A percentile compares a stretch with the other conserved stretches of the same genome.
Conservation (phyloP, 2,329 filamentous ascomycete species). For the Aureobasidium sp. region DNA sequence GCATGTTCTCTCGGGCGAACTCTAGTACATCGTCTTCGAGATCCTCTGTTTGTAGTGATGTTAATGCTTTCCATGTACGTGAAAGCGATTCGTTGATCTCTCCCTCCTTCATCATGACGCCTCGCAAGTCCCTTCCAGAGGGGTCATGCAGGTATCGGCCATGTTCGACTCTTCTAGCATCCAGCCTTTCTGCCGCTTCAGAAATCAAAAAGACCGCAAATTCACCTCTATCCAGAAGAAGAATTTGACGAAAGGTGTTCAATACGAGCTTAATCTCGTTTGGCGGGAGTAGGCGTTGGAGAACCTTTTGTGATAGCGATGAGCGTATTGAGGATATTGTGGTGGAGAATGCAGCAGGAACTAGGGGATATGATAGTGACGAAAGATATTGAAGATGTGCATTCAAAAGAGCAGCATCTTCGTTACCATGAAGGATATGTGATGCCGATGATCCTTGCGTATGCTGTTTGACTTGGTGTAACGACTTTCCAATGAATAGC, state of each 20-base stretch:
- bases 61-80: slow-evolving; percentile 72
- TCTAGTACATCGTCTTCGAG: slow-evolving; percentile 68
- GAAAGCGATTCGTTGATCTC: slow-evolving; percentile 72
- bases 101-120: slow-evolving; percentile 72
- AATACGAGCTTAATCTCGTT: slow-evolving; percentile 70
- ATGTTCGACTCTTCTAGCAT: slow-evolving; percentile 62
- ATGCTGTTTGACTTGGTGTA: slow-evolving; percentile 61
- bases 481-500: slow-evolving; percentile 80
- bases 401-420: slow-evolving; percentile 55
- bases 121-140: slow-evolving; percentile 48
- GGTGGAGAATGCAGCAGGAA: slow-evolving; percentile 60
- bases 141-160: slow-evolving; percentile 44
- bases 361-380: slow-evolving; percentile 65
- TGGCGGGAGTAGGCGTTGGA: slow-evolving; percentile 75
- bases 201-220: slow-evolving; percentile 82
- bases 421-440: slow-evolving; percentile 18
- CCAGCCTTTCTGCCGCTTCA: slow-evolving; percentile 74
- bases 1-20: slow-evolving; percentile 69
- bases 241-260: slow-evolving; percentile 73
- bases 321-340: slow-evolving; percentile 70
- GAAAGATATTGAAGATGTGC: slow-evolving; percentile 65
- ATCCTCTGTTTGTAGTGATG: slow-evolving; percentile 71
- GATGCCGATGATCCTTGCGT: slow-evolving; percentile 4
- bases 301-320: slow-evolving; percentile 73
- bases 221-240: slow-evolving; percentile 80